Evolutionary conservation across 2,329 filamentous ascomycete species (phyloP).

Genomic region (Myrmaecium sp.): DNA sequence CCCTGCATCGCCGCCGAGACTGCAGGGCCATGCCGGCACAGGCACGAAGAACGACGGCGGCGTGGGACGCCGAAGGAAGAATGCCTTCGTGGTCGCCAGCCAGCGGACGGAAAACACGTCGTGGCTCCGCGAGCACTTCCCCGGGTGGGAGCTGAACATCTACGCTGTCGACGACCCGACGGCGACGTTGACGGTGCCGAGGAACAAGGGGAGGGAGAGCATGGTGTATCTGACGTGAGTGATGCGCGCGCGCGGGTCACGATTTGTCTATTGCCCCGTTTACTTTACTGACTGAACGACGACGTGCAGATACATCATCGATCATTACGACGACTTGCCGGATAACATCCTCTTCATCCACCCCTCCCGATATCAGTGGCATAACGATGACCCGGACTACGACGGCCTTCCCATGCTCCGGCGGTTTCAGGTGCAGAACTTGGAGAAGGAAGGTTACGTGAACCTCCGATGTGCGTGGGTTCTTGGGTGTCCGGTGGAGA

Average conservation of each 20-base stretch:
- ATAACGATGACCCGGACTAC: slow-evolving; percentile 36
- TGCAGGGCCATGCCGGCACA: no score
- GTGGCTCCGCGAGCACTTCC: slow-evolving; percentile 23
- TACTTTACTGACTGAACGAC: background rate
- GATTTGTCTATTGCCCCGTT: background rate
- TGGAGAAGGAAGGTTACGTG: slow-evolving; percentile 34
- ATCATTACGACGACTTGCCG: slow-evolving; percentile 22
- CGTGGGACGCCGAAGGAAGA: no score
- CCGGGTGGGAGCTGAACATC: slow-evolving; percentile 22
- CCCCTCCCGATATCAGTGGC: slow-evolving; percentile 27
- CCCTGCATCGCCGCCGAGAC: no score
- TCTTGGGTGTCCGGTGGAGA: slow-evolving; percentile 34
- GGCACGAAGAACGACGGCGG: no score
- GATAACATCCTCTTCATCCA: slow-evolving; percentile 26
- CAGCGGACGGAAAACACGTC: slow-evolving; percentile 20
- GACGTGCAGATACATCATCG: slow-evolving; percentile 21
- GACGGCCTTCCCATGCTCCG: slow-evolving; percentile 32
- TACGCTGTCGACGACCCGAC: slow-evolving; percentile 25
- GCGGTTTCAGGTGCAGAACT: slow-evolving; percentile 30
- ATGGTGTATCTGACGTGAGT: slow-evolving; percentile 36
- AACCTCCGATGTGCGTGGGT: slow-evolving; percentile 37
- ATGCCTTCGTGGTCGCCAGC: slow-evolving; percentile 21
- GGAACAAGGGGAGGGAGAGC: slow-evolving; percentile 31
- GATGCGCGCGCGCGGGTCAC: no score
- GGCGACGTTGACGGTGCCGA: slow-evolving; percentile 24